Evolutionary conservation across 768 basidiomycete genomes (phyloP), one percentile per base, ranked within the genome.

Genomic region (Guyanaporus albipodus): DNA sequence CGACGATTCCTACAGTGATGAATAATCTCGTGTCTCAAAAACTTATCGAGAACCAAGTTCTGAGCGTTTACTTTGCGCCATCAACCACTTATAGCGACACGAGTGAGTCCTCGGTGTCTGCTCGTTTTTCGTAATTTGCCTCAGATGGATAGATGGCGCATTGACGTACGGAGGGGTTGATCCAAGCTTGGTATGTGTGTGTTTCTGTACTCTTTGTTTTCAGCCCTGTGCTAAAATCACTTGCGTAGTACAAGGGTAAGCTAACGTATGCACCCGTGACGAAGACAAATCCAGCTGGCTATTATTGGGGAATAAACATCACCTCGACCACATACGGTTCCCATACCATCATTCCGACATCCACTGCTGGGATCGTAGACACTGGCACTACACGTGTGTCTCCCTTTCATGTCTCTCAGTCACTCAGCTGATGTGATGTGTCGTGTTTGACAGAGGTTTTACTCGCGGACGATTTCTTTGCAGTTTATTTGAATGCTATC

Each of bases 281-380:
- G 29, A 4, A 18, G 26, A 68, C 61, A 19, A 29, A 4, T 10
- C 63, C 65, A 7, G 47, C 66, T 2, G 28, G 44, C 15, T 9
- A 2, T 8, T 67, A 34, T 50, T 67, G 67, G 67, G 66, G 66
- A 9, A 56, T 67, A 33, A 53, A 67, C 26, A 39, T 67, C 36
- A 59, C 55, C 8, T 47, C 22, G 10, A 32, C 26, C 7, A 50
- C 56, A 2, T 63, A 52, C 26, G 56, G 59, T 23, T 14, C n/a
- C 6, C 21, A 38, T 6, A 38, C 36, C 5, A 19, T 57, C 28
- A 59, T 67, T 11, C 38, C 49, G 5, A 22, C 26, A 5, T 58
- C 60, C n/a, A 52, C 43, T 12, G 60, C 66, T 21, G 65, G 62
- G 11, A 59, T 66, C 9, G 63, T 62, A 24, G 61, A 64, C 41